Evolutionary conservation across 2,329 filamentous ascomycete genomes (phyloP).

Genomic region (Aspergillus luchuensis): DNA sequence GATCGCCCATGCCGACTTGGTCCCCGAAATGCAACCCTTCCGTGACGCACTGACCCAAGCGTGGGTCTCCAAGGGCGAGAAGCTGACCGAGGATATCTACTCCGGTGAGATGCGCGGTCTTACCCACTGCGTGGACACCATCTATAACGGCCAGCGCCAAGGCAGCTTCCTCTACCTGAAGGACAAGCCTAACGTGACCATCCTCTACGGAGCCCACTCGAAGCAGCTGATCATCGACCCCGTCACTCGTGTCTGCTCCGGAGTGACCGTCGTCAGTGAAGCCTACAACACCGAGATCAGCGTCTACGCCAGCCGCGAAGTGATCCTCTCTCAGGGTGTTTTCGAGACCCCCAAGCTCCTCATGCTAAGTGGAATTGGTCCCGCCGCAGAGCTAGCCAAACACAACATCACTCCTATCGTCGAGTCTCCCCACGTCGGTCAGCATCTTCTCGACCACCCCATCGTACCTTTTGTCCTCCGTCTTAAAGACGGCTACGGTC

Average conservation of each 20-base stretch:
- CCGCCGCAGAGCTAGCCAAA: conserved; percentile 42
- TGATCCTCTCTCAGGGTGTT: conserved; percentile 52
- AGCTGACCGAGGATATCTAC: conserved; percentile 57
- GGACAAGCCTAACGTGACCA: conserved; percentile 58
- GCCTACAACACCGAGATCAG: conserved; percentile 37
- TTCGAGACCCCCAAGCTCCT: conserved; percentile 57
- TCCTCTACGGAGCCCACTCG: conserved; percentile 52
- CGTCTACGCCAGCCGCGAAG: conserved; percentile 54
- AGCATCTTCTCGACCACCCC: conserved; percentile 43
- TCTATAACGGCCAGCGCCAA: conserved; percentile 60
- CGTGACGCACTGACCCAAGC: conserved; percentile 49
- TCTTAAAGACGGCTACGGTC: conserved; percentile 45
- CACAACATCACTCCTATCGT: conserved; percentile 36
- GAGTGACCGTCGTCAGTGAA: conserved; percentile 51
- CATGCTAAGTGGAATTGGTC: conserved; percentile 53
- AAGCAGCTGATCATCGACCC: conserved; percentile 58
- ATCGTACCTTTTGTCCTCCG: conserved; percentile 46
- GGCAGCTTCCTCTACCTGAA: conserved; percentile 55
- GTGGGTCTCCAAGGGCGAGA: conserved; percentile 57
- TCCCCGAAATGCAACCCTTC: conserved; percentile 57
- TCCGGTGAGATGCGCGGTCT: conserved; percentile 59
- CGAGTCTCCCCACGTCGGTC: conserved; percentile 32
- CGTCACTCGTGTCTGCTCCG: conserved; percentile 43
- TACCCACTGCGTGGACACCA: conserved; percentile 56
- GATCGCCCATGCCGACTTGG: conserved; percentile 57